Percentiles rank a stretch among this genome's conserved stretches.
Conservation (phyloP, 1,284 basidiomycete genomes). For the Ustilago trichophora region DNA sequence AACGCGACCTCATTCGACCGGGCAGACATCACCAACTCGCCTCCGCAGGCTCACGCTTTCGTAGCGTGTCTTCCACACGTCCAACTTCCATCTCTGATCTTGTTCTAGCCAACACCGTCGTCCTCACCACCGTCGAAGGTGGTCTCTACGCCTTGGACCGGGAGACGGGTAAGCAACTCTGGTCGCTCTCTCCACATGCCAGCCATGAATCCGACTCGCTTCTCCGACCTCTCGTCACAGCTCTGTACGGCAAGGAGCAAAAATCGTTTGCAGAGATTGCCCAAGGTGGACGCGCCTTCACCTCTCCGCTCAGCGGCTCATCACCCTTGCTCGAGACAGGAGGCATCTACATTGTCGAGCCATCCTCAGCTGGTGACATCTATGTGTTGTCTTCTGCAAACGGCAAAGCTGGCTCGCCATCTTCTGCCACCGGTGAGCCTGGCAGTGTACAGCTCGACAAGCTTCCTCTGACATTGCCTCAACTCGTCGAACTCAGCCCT, state of each 20-base stretch:
- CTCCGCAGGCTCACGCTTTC: conserved; percentile 28
- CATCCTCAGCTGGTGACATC: conserved; percentile 82
- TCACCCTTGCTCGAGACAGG: conserved; percentile 70
- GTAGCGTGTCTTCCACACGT: conserved; percentile 16
- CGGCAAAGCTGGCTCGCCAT: conserved; percentile 2
- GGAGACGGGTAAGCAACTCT: conserved; percentile 72
- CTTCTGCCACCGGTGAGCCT: conserved; percentile 14
- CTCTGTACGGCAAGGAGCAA: conserved; percentile 52
- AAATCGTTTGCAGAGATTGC: conserved; percentile 56
- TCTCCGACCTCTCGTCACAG: conserved; percentile 52
- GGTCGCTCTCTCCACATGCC: conserved; percentile 47
- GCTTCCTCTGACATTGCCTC: conserved; percentile 82
- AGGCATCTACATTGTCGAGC: conserved; percentile 88
- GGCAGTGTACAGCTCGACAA: conserved; percentile 71
- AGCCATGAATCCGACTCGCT: conserved; percentile 45
- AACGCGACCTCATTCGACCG: conserved; percentile 24
- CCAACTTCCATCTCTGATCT: conserved; percentile 67
- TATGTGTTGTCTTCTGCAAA: conserved; percentile 75
- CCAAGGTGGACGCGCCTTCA: conserved; percentile 29
- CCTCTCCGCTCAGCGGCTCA: conserved; percentile 26
- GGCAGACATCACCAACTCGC: conserved; percentile 12
- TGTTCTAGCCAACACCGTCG: conserved; percentile 77
- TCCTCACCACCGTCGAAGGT: conserved; percentile 88
- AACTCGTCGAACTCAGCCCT: conserved; percentile 86
- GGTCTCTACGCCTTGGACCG: conserved; percentile 86